These are phyloP conservation scores for Zymoseptoria passerinii DNA, from an alignment of 2,329 filamentous ascomycete genomes.

Conservation along the genomic window DNA sequence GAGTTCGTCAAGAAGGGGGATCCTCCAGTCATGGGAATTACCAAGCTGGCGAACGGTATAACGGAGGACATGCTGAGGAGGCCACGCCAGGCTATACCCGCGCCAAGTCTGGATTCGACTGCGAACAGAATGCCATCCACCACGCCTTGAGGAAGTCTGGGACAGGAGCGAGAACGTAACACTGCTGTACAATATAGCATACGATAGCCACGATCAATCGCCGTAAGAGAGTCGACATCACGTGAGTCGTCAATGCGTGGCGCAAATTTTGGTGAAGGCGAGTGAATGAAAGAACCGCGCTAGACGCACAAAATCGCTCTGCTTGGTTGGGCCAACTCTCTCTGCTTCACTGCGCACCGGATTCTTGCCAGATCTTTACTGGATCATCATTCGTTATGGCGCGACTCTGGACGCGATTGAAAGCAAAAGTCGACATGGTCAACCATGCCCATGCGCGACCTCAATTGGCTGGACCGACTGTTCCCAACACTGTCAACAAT, in stretches of 20 bases:
- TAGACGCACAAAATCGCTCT: not conserved
- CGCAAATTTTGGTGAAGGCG: not conserved
- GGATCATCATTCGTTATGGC: not conserved
- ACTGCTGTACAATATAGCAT: not conserved
- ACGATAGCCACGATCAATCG: not conserved
- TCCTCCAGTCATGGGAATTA: slow-evolving; percentile 81
- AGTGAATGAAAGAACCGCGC: not conserved
- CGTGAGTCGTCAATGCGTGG: not conserved
- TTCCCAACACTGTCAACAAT: not conserved
- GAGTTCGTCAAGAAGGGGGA: slow-evolving; percentile 94
- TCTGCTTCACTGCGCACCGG: not conserved
- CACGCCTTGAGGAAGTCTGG: slow-evolving; percentile 8
- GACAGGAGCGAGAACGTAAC: not conserved
- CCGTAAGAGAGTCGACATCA: not conserved
- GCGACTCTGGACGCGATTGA: not conserved
- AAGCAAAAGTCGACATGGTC: not conserved
- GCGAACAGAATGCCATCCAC: slow-evolving; percentile 22
- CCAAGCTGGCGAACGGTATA: slow-evolving; percentile 72
- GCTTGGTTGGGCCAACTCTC: not conserved
- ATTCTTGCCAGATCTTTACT: not conserved
- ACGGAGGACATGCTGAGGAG: slow-evolving; percentile 77
- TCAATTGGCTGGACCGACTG: not conserved
- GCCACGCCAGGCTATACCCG: slow-evolving; percentile 42
- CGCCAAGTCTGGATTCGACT: slow-evolving; percentile 21
- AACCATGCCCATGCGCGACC: not conserved